These are phyloP conservation scores for Phytophthora citricola DNA, from an alignment of 352 stramenopile genomes.

Conservation along the genomic window DNA sequence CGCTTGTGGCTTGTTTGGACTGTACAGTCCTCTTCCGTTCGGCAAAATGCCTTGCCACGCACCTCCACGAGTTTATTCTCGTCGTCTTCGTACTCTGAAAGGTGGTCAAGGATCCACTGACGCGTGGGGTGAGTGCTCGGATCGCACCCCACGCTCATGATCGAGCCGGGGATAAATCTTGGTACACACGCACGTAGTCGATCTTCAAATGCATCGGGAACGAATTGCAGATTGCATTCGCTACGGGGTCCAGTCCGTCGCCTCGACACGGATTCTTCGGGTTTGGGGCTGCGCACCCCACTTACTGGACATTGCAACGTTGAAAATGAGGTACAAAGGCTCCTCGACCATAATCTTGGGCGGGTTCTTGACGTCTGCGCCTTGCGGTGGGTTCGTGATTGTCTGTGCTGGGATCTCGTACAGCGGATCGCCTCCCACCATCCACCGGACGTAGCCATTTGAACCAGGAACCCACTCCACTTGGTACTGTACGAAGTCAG, in stretches of 20 bases:
- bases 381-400: slow-evolving; percentile 64
- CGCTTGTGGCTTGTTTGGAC: slow-evolving; percentile 28
- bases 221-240: slow-evolving; percentile 64
- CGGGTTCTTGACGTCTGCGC: slow-evolving; percentile 58
- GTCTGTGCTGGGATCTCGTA: slow-evolving; percentile 86
- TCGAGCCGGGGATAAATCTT: slow-evolving; percentile 51
- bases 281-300: slow-evolving; percentile 88
- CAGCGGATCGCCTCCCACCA: slow-evolving; percentile 85
- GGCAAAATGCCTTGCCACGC: slow-evolving; percentile 68
- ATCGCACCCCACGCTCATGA: slow-evolving; percentile 69
- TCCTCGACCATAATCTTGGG: slow-evolving; percentile 94
- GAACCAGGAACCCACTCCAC: slow-evolving; percentile 66
- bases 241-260: slow-evolving; percentile 45
- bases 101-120: slow-evolving; percentile 80
- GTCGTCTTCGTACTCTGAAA: slow-evolving; percentile 76
- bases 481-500: slow-evolving; percentile 54
- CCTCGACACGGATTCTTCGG: slow-evolving; percentile 60
- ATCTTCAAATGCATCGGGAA: slow-evolving; percentile 82
- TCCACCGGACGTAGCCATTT: slow-evolving; percentile 71
- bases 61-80: slow-evolving; percentile 69
- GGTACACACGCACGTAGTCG: slow-evolving; percentile 84
- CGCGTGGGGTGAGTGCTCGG: slow-evolving; percentile 67
- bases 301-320: slow-evolving; percentile 93
- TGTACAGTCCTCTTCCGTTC: slow-evolving; percentile 64
- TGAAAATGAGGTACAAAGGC: slow-evolving; percentile 96